Evolutionary conservation across 768 basidiomycete species (phyloP).

Genomic region (Lactarius hengduanensis): DNA sequence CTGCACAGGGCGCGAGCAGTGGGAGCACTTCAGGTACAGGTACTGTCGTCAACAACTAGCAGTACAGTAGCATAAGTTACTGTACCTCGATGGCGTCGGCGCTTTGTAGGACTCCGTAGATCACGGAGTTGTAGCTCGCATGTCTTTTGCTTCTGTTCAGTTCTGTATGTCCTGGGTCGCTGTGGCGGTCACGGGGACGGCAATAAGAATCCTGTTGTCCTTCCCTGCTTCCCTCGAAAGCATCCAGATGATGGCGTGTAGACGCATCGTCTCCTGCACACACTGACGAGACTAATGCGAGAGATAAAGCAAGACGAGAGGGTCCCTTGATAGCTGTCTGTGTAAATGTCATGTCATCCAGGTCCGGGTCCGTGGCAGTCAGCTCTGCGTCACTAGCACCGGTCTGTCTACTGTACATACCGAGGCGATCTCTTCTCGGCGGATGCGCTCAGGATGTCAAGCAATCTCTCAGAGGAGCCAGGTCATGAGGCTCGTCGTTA

Average conservation of each 20-base stretch:
- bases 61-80: no score
- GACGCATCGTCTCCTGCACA: slow-evolving; percentile 21
- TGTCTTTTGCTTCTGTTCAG: not conserved
- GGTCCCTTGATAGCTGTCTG: slow-evolving; percentile 21
- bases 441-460: not conserved
- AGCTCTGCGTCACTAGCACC: not conserved
- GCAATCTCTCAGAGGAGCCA: slow-evolving; percentile 14
- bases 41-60: no score
- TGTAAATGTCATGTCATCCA: slow-evolving; percentile 15
- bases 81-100: not conserved
- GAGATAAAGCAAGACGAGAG: not conserved
- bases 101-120: not conserved
- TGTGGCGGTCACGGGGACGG: slow-evolving; percentile 6
- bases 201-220: slow-evolving; percentile 17
- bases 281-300: no score
- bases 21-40: not conserved
- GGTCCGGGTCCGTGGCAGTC: not conserved
- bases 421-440: no score
- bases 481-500: slow-evolving; percentile 20
- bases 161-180: no score
- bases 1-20: not conserved
- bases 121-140: not conserved
- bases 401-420: no score
- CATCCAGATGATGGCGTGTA: slow-evolving; percentile 16
- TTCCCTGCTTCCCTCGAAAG: slow-evolving; percentile 3